Base-by-base conservation (phyloP, 2,329 filamentous ascomycete species). In the Paramyrothecium sp. region DNA sequence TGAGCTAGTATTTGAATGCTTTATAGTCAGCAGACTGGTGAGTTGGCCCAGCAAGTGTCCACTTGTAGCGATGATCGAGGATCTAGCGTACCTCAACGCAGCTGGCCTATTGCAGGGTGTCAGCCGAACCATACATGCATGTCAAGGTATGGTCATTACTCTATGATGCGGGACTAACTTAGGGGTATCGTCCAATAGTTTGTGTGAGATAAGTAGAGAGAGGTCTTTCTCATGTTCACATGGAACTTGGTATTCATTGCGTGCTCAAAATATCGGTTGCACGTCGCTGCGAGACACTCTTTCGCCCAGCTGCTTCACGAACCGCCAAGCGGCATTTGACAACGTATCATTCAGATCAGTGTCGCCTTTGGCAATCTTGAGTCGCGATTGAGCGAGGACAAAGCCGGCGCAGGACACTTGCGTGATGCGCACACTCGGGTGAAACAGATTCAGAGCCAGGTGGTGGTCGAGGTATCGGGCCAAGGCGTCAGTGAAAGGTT, bases 401-500 rank as follows among this genome's bases (percentile, higher is more conserved):
- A 86, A 87, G 0, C 81, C 82, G 1, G 78, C 79, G 58, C 82
- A 86, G 0, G 81, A 81, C 26, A 86, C 75, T 60, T 83, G 82
- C 13, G 72, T 72, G 22, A 86, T 69, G 2, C 76, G 71, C 3
- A 85, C 82, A n/a, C 77, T 74, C 0, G 83, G 80, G 61, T 86
- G 82, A 56, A 82, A 81, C 60, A 86, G 62, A 62, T 86, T 75
- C 16, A 87, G 67, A 0, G 79, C 81, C 5, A 85, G 71, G 58
- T 86, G 82, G n/a, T 77, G 71, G 55, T 78, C 69, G 7, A 85
- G 58, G 56, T 86, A 86, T 5, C 65, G 65, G 0, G 75, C 77
- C 19, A 86, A 63, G 0, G 82, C 81, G 48, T 80, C 73, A 0
- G 75, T 79, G 59, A 86, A 85, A 0, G 82, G 66, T 19, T 72